Conservation (phyloP, 371 early-diverging fungal genomes). For the Mortierella sp. region DNA sequence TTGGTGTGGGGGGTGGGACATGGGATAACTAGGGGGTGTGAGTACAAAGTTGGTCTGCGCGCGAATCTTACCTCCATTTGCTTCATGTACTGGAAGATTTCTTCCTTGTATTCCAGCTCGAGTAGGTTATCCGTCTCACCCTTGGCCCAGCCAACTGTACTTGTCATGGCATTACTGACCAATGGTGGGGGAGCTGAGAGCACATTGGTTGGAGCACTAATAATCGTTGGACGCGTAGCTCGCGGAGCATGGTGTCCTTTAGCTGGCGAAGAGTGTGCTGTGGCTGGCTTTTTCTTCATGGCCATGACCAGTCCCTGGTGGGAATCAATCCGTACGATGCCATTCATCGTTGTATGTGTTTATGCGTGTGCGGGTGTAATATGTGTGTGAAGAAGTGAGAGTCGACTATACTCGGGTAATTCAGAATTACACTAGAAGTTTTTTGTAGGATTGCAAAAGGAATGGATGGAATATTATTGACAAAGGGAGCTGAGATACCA, state of each 20-base stretch:
- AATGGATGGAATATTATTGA: neutral
- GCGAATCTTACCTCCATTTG: constrained; percentile 53
- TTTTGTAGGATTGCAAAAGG: neutral
- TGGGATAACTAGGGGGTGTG: constrained; percentile 2
- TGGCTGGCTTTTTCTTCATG: constrained; percentile 47
- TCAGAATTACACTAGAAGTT: constrained; percentile 13
- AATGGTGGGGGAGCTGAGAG: constrained; percentile 19
- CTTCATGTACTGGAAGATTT: constrained; percentile 58
- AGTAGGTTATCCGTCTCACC: constrained; percentile 40
- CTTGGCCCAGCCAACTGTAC: constrained; percentile 43
- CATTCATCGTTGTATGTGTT: constrained; percentile 37
- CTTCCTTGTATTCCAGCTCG: constrained; percentile 55
- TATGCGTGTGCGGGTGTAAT: neutral
- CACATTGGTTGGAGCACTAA: constrained; percentile 10
- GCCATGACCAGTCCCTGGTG: constrained; percentile 41
- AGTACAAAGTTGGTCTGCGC: neutral
- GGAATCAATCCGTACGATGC: constrained; percentile 49
- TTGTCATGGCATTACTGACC: constrained; percentile 47
- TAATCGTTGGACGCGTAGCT: constrained; percentile 31
- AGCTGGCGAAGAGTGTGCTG: constrained; percentile 30
- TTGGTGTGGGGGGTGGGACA: neutral
- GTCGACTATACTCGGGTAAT: neutral
- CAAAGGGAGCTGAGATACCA: neutral
- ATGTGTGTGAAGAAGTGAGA: neutral
- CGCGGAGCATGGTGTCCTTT: constrained; percentile 32